These are phyloP conservation scores for Odonthalia washingtoniensis DNA, from an alignment of 31 red algal species.

Conservation along the genomic window DNA sequence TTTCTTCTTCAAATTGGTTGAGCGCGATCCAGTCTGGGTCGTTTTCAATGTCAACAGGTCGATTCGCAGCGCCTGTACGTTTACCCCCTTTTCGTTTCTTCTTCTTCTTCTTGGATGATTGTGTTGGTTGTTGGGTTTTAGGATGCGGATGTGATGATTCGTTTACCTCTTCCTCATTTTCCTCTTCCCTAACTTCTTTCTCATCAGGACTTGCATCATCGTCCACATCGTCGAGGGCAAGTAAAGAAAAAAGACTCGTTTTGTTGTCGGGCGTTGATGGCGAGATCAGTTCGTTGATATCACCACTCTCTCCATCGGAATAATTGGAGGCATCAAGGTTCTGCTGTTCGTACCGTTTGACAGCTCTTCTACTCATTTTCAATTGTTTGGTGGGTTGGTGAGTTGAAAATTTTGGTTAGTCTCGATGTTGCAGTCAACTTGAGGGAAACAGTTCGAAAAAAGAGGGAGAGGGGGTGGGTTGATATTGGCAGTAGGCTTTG, in stretches of 20 bases:
- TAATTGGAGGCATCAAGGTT: constrained; percentile 1
- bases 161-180: not conserved
- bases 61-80: not conserved
- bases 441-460: no score
- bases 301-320: not conserved
- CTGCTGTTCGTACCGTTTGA: constrained; percentile 65
- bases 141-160: not conserved
- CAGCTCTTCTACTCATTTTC: constrained; percentile 72
- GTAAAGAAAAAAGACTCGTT: constrained; percentile 38
- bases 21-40: constrained; percentile 74
- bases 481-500: no score
- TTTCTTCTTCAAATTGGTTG: constrained; percentile 28
- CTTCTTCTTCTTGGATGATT: constrained; percentile 57
- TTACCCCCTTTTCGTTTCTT: constrained; percentile 49
- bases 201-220: not conserved
- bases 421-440: no score
- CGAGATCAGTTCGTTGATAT: not conserved
- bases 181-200: not conserved
- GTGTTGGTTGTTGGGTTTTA: not conserved
- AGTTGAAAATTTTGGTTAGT: no score
- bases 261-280: not conserved
- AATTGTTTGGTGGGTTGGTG: no score
- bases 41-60: constrained; percentile 1
- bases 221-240: not conserved
- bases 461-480: no score